Evolutionary conservation across 768 basidiomycete genomes (phyloP), one percentile per base, ranked within the genome.

Genomic region (Boletus bicolor): DNA sequence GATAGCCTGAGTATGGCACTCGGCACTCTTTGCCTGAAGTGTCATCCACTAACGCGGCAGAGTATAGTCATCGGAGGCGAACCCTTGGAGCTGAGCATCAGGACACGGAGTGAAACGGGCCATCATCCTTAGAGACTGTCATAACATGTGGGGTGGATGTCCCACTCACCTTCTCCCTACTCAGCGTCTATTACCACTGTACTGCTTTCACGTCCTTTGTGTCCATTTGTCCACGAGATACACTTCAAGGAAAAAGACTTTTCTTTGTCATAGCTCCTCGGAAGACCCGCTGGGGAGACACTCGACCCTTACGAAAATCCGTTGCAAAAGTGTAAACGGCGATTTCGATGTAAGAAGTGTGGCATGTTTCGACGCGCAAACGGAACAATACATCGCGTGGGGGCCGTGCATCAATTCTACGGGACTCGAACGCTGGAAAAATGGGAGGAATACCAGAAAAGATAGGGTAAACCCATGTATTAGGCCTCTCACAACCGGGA

Each of bases 171-270:
- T 87, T 82, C 57, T 56, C 86, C 0, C 59, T 80, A 4, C 70
- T 82, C 35, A 81, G 80, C 58, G 85, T 82, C 6, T 87, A 82
- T 62, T 88, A 85, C 58, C 87, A 89, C 63, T 89, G 87, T 64
- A 83, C 82, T 67, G 78, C n/a, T 89, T 87, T 62, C 87, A 15
- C 4, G 32, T 49, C 44, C 5, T 28, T 28, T 30, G 6, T 30
- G 78, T 58, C 81, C 85, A 4, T 86, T 86, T 62, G 76, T 88
- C 39, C 80, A 81, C 62, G 84, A 82, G 8, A 69, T 84, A 19
- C 86, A 86, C 63, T 82, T 82, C 59, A 74, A 77, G 4, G 72
- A 74, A 15, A 54, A 70, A 1, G 73, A 76, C 11, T 86, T 89
- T 61, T 54, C 60, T 14, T 88, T 86, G 87, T 80, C 58, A 15